Conservation (phyloP, 208 protist genomes). For the Trypanosoma platydactyli region DNA sequence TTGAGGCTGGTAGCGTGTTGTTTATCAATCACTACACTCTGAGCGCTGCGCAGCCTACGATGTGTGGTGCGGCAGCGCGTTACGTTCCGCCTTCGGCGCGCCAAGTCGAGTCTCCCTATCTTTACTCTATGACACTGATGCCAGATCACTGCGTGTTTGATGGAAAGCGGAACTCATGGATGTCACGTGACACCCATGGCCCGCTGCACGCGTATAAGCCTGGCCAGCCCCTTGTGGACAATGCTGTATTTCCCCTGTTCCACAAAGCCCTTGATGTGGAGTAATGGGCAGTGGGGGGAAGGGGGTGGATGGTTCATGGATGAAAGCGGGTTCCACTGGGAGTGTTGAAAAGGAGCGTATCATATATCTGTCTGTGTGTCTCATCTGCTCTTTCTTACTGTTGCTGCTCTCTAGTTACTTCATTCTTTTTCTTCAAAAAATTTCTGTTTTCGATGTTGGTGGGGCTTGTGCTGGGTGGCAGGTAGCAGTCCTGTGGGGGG, state of each 20-base stretch:
- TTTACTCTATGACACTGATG: conserved; percentile 66
- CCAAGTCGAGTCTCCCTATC: conserved; percentile 23
- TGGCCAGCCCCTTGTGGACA: conserved; percentile 65
- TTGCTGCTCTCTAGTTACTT: background rate
- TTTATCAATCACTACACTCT: conserved; percentile 69
- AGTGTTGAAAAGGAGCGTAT: background rate
- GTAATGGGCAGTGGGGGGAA: conserved; percentile 20
- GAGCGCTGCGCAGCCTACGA: conserved; percentile 36
- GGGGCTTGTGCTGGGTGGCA: background rate
- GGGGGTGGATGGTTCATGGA: background rate
- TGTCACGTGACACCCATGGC: conserved; percentile 63
- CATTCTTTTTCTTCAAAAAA: background rate
- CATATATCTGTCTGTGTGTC: background rate
- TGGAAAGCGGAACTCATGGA: conserved; percentile 66
- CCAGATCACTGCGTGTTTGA: conserved; percentile 78
- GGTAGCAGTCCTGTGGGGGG: too few relatives aligned
- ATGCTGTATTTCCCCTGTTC: conserved; percentile 64
- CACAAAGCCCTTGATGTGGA: conserved; percentile 82
- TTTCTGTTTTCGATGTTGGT: background rate
- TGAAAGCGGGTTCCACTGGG: background rate
- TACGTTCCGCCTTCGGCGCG: conserved; percentile 28
- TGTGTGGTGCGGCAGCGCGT: conserved; percentile 37
- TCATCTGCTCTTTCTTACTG: background rate
- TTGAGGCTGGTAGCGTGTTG: conserved; percentile 53
- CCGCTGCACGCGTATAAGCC: conserved; percentile 62